Evolutionary conservation across 331 rosid genomes (phyloP), one percentile per base, ranked within the genome.

Genomic region (Malus hybrid): DNA sequence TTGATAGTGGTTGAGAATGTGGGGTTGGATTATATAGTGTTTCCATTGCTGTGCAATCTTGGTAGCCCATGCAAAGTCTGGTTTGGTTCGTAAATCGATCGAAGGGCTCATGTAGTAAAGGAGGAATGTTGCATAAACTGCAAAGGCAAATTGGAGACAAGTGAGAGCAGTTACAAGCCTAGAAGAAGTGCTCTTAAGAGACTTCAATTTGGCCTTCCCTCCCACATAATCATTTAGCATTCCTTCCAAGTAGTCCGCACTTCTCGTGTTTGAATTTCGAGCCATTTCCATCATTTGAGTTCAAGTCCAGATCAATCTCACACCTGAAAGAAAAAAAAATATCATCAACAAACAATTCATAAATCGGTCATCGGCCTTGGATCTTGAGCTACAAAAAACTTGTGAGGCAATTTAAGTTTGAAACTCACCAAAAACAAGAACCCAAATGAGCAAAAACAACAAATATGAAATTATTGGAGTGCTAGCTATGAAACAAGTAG

Each of bases 61-160:
- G 12, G 92, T 77, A 4, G 93, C 92, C 96, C 93, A 91, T 14
- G 88, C 22, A 44, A 92, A 94, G 78, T 92, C 91, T 29, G 97
- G 96, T 52, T 81, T 88, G 71, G 97, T 79, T 50, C 88, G 31
- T 72, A 92, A 85, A 77, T 94, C 99, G 28, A 92, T 81, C 3
- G 97, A 19, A 24, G 99, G 97, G 24, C 97, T 88, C 93, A 92
- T 88, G 80, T 92, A 94, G 72, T 92, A 94, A 73, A 93, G 79
- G 22, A 89, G 70, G 74, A 90, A 89, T 6, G 96, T 89, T 42
- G 93, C 94, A 73, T 88, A 89, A 11, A 83, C 69, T 44, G 93
- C 97, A 67, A 92, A 94, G 80, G 87, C 85, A 75, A 94, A 88
- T 71, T 94, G 99, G 31, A 94, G 93, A 72, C 93, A 92, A 64